Base-by-base conservation (phyloP, 306 rosid species). In the Pterocarpus macrocarpus region DNA sequence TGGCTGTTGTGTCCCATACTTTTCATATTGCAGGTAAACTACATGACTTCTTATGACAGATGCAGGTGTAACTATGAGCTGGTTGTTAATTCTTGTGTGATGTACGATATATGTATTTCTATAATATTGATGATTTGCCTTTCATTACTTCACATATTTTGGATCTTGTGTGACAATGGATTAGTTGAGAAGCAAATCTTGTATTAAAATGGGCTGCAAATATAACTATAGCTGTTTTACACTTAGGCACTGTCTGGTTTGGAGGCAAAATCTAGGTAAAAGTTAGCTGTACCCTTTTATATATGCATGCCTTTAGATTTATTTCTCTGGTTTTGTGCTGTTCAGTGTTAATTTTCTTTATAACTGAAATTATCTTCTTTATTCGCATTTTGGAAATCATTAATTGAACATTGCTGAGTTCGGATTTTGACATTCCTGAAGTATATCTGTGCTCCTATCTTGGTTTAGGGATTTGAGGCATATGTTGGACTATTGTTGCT, bases 1-100 rank as follows among this genome's bases (percentile, higher is more conserved):
- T 96, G 94, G 99, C 76, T 96, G 83, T 86, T 96, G 85, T 96
- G 97, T 86, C 99, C 99, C 68, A 56, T 96, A 77, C 94, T 96
- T 62, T 96, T 96, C 86, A 79, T 89, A 45, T 81, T 96, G 88
- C 99, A 96, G 99, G 99, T 96, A 82, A 82, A 81, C 64, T 80
- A 44, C 69, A 12, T 72, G 79, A 55, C 72, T 36, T 62, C 71
- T 61, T 72, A 32, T 58, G 64, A 69, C 58, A 5, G 55, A 9
- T 70, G 68, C 47, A 35, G 62, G 53, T 41, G 57, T 76, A n/a
- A 78, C 14, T 75, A 34, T 43, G 74, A 64, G 69, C 43, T 41
- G 8, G 10, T 33, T 50, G 28, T 63, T 39, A 32, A 39, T 53
- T 5, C 47, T 45, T 7, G 32, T 81, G 33, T 28, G 34, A 43